Conservation (phyloP, 192 early-diverging fungal species). For the Backusella liffmaniae region DNA sequence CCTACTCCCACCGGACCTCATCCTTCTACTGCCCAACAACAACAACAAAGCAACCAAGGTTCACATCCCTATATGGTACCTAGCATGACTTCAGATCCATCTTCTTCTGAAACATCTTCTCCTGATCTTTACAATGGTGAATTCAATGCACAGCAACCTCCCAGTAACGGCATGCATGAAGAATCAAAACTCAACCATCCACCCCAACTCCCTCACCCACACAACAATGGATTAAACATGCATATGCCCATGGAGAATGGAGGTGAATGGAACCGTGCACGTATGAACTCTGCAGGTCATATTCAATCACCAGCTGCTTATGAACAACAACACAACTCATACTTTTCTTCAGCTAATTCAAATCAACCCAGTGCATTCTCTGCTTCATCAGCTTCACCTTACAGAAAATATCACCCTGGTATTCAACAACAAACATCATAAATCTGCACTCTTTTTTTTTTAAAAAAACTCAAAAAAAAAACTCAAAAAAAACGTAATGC, state of each 20-base stretch:
- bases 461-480: neutral
- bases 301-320: conserved; percentile 4
- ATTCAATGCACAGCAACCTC: neutral
- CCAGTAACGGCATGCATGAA: neutral
- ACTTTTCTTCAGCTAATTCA: neutral
- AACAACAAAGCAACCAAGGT: conserved; percentile 5
- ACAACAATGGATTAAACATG: conserved; percentile 2
- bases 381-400: neutral
- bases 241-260: conserved; percentile 17
- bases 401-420: conserved; percentile 14
- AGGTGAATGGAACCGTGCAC: conserved; percentile 14
- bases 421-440: conserved; percentile 15
- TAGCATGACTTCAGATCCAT: conserved; percentile 34
- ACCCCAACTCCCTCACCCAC: neutral
- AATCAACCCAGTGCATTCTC: neutral
- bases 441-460: neutral
- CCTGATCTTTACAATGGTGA: conserved; percentile 38
- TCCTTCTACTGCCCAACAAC: neutral
- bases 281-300: conserved; percentile 15
- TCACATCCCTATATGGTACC: conserved; percentile 35
- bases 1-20: conserved; percentile 13
- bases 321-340: conserved; percentile 5
- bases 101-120: conserved; percentile 36
- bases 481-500: neutral
- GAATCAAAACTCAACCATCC: conserved; percentile 13